Evolutionary conservation across 202 grass and related monocot species (phyloP).

Genomic region (Setaria italica): DNA sequence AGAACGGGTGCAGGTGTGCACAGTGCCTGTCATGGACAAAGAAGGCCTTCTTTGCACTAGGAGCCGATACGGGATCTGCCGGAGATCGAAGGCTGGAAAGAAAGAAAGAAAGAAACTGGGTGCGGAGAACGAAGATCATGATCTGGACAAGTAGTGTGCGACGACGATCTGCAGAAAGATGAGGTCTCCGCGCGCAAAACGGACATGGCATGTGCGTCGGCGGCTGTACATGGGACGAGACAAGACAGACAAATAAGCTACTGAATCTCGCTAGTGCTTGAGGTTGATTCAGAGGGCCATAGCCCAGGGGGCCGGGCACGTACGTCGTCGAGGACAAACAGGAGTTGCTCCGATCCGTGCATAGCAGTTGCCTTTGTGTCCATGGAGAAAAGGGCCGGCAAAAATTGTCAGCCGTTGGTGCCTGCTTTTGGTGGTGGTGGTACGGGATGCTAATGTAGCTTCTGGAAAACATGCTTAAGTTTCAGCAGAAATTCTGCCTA

Average conservation of each 20-base stretch:
- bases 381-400: background rate
- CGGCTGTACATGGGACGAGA: background rate
- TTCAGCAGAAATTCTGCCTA: no score
- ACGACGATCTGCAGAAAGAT: background rate
- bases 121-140: background rate
- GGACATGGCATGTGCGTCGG: background rate
- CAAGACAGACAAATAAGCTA: background rate
- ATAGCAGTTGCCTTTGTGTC: background rate
- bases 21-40: conserved; percentile 7
- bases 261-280: background rate
- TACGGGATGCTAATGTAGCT: background rate
- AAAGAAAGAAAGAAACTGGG: background rate
- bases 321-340: background rate
- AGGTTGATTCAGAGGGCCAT: background rate
- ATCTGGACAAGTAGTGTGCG: background rate
- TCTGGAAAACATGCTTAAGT: no score
- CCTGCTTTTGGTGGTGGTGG: no score
- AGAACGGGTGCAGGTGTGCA: background rate
- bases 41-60: conserved; percentile 1
- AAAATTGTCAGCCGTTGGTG: background rate
- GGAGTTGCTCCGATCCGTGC: background rate
- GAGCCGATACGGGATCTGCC: background rate
- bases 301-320: background rate
- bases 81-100: conserved; percentile 13
- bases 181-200: background rate